A percentile compares a stretch with the other conserved stretches of the same genome.
Evolutionary conservation across 1,284 basidiomycete species (phyloP).

Genomic region (Coriolopsis trogii): DNA sequence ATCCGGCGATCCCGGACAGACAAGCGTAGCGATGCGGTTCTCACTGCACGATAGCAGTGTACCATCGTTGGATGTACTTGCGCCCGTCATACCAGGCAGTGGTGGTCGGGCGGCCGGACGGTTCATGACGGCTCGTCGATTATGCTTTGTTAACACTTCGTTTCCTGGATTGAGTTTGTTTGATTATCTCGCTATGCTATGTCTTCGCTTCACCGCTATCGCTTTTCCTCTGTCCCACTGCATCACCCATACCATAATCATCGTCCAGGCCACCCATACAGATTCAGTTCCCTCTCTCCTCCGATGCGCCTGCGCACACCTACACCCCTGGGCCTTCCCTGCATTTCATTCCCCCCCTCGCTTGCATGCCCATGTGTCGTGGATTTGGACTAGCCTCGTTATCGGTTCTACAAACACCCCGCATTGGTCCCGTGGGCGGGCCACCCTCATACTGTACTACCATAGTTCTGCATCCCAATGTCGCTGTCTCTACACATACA

Average conservation of each 20-base stretch:
- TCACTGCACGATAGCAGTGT: too few relatives aligned
- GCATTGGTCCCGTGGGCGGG: not conserved
- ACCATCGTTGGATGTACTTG: too few relatives aligned
- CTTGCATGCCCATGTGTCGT: not conserved
- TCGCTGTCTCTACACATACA: constrained; percentile 15
- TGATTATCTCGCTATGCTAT: constrained; percentile 26
- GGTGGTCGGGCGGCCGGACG: too few relatives aligned
- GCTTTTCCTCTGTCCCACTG: constrained; percentile 10
- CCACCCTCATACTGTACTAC: constrained; percentile 22
- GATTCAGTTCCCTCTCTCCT: not conserved
- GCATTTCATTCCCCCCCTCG: too few relatives aligned
- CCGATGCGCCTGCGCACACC: not conserved
- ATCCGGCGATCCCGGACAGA: too few relatives aligned
- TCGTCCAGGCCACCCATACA: not conserved
- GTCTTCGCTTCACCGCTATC: constrained; percentile 18
- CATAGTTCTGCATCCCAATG: constrained; percentile 21
- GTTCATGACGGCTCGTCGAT: too few relatives aligned
- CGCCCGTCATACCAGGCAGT: too few relatives aligned
- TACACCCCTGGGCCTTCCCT: too few relatives aligned
- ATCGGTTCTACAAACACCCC: not conserved
- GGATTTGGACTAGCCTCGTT: not conserved
- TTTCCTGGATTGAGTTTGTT: constrained; percentile 5
- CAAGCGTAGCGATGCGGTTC: too few relatives aligned
- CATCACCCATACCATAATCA: not conserved
- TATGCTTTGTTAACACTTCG: too few relatives aligned